phyloP scores from a whole-genome alignment of 305 asterid genomes.

The Fraxinus latifolia region DNA sequence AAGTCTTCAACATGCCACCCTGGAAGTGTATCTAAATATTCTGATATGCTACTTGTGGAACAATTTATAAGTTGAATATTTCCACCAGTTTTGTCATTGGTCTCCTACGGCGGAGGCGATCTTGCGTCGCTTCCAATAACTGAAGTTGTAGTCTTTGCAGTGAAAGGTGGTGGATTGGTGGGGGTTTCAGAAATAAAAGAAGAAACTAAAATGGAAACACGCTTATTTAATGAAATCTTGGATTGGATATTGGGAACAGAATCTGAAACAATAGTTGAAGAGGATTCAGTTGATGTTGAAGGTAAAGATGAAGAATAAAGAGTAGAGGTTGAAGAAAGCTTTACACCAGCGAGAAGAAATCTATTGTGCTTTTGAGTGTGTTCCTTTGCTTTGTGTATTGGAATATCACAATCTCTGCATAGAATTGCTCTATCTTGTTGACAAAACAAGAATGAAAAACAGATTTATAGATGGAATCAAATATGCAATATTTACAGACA shows the following conservation, averaged over 20 bases:
- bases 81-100: neutral
- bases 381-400: conserved; percentile 68
- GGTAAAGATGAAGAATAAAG: conserved; percentile 33
- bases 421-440: conserved; percentile 84
- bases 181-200: conserved; percentile 2
- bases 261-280: conserved; percentile 22
- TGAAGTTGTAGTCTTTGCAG: conserved; percentile 27
- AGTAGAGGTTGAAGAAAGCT: conserved; percentile 46
- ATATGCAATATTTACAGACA: no score
- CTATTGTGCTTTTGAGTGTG: conserved; percentile 72
- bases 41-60: conserved; percentile 61
- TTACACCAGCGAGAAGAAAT: conserved; percentile 68
- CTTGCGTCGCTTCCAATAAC: neutral
- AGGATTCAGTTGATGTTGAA: conserved; percentile 14
- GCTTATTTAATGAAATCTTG: conserved; percentile 23
- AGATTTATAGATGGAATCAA: no score
- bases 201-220: neutral
- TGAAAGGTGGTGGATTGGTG: conserved; percentile 20
- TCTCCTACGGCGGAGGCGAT: neutral
- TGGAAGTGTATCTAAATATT: conserved; percentile 69
- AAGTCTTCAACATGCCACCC: conserved; percentile 94
- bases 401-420: conserved; percentile 69
- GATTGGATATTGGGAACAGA: conserved; percentile 33
- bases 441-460: conserved; percentile 58
- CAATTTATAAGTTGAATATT: conserved; percentile 23